Evolutionary conservation across 1,284 basidiomycete genomes (phyloP).

Genomic region (Psilocybe mexicana): DNA sequence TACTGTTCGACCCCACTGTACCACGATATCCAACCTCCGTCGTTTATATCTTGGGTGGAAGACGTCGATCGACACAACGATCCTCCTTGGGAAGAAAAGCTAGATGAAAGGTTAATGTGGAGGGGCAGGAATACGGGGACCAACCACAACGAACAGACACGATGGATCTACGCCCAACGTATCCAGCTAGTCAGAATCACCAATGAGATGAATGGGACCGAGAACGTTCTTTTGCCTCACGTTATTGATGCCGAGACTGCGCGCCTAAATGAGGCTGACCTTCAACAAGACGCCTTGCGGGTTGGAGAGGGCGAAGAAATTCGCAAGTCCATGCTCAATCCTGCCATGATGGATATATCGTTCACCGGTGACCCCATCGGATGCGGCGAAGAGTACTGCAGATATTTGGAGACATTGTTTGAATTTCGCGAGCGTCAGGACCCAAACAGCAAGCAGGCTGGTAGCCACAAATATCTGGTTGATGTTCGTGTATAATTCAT

Average conservation of each 20-base stretch:
- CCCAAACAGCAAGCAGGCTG: slow-evolving; percentile 41
- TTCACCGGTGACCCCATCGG: slow-evolving; percentile 49
- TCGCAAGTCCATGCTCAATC: slow-evolving; percentile 37
- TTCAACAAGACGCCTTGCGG: slow-evolving; percentile 16
- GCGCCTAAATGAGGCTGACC: neutral
- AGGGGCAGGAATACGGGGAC: slow-evolving; percentile 63
- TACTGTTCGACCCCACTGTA: slow-evolving; percentile 51
- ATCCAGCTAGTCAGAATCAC: slow-evolving; percentile 36
- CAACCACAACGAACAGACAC: slow-evolving; percentile 34
- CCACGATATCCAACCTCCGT: slow-evolving; percentile 52
- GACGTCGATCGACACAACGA: slow-evolving; percentile 39
- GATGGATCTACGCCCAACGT: slow-evolving; percentile 55
- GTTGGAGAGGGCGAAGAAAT: slow-evolving; percentile 24
- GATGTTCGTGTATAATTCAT: slow-evolving; percentile 41
- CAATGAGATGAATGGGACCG: slow-evolving; percentile 23
- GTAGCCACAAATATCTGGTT: slow-evolving; percentile 60
- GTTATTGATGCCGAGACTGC: neutral
- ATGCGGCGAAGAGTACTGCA: slow-evolving; percentile 47
- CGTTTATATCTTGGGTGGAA: slow-evolving; percentile 38
- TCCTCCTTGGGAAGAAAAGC: slow-evolving; percentile 51
- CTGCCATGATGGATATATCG: slow-evolving; percentile 51
- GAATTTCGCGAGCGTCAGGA: slow-evolving; percentile 35
- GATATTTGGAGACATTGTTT: slow-evolving; percentile 42
- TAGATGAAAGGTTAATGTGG: slow-evolving; percentile 53
- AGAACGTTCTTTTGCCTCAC: slow-evolving; percentile 7